Conservation (phyloP, 192 early-diverging fungal genomes). For the Lobosporangium transversale region DNA sequence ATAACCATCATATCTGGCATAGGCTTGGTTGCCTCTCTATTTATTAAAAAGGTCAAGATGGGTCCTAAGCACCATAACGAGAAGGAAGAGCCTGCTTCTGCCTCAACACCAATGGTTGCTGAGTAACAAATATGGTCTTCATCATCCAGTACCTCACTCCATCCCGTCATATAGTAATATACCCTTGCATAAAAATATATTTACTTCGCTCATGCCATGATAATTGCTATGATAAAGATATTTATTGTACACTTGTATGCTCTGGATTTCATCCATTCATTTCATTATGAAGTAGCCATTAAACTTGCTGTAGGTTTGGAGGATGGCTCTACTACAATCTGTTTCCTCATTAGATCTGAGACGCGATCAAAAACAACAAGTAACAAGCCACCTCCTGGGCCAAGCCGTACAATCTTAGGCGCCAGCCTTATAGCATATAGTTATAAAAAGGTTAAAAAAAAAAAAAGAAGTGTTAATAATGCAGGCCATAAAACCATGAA, state of each 20-base stretch:
- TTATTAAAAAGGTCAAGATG: conserved; percentile 54
- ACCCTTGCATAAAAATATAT: not conserved
- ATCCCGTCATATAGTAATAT: no score
- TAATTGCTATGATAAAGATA: no score
- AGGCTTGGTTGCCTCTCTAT: conserved; percentile 58
- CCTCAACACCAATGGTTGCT: conserved; percentile 10
- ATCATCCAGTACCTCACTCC: no score
- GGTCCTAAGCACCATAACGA: conserved; percentile 14
- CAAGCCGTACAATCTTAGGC: conserved; percentile 90
- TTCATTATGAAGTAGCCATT: no score
- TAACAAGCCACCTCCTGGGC: conserved; percentile 82
- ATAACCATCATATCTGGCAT: conserved; percentile 60
- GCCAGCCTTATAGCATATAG: conserved; percentile 53
- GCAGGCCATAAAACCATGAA: no score
- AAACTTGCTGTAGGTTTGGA: not conserved
- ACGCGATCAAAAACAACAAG: conserved; percentile 88
- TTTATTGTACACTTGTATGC: no score
- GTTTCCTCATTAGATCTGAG: conserved; percentile 77
- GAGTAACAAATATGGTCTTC: no score
- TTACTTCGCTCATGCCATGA: no score
- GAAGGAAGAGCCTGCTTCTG: conserved; percentile 1
- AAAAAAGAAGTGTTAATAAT: not conserved
- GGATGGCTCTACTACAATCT: not conserved
- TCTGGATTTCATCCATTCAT: no score
- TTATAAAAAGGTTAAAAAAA: not conserved